phyloP scores from a whole-genome alignment of 331 rosid species.

The Dryas integrifolia region DNA sequence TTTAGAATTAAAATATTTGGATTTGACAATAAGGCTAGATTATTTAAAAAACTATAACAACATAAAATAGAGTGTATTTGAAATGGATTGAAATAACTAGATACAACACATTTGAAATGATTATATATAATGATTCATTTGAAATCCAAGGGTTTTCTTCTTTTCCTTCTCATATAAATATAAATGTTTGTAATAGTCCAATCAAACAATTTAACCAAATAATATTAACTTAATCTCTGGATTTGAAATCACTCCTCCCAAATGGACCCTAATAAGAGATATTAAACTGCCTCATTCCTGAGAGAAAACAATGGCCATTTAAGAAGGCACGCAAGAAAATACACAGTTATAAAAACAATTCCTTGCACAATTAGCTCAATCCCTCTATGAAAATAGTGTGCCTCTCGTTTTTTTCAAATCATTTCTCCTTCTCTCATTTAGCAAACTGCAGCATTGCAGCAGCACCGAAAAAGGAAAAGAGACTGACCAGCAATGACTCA shows the following conservation, averaged over 20 bases:
- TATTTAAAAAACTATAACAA: not conserved
- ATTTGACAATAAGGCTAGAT: not conserved
- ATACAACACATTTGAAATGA: not conserved
- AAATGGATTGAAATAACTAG: not conserved
- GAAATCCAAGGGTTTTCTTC: not conserved
- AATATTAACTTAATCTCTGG: not conserved
- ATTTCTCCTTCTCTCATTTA: slow-evolving; percentile 1
- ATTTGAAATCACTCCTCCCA: not conserved
- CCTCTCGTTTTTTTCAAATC: not conserved
- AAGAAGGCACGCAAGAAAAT: not conserved
- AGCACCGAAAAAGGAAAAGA: not conserved
- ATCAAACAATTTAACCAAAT: not conserved
- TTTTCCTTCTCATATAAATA: not conserved
- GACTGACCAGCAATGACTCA: not conserved
- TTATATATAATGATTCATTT: not conserved
- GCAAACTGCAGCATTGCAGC: slow-evolving; percentile 6
- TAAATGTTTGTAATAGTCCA: not conserved
- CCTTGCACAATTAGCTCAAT: not conserved
- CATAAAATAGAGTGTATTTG: not conserved
- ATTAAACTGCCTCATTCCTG: not conserved
- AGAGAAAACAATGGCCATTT: not conserved
- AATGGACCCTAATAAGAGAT: not conserved
- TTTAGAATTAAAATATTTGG: not conserved
- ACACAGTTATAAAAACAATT: not conserved
- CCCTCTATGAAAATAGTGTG: not conserved